A percentile compares a stretch with the other conserved stretches of the same genome.
These are phyloP conservation scores for Halophytophthora polymorphica DNA, from an alignment of 352 stramenopile genomes.

Conservation along the genomic window DNA sequence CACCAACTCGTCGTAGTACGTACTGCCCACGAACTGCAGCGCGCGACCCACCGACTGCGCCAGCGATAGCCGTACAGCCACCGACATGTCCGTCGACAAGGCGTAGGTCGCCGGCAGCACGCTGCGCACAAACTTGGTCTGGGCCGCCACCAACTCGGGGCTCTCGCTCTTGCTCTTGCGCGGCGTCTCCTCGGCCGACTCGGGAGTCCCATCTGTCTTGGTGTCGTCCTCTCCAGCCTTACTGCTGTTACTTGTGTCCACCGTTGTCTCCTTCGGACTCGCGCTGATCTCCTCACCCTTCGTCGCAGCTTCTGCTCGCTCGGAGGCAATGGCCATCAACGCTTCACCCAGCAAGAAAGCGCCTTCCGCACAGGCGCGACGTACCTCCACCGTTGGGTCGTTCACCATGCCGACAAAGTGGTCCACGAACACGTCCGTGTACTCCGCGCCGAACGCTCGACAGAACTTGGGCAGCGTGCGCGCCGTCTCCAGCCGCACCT, in stretches of 20 bases:
- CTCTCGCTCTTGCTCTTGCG: constrained; percentile 1
- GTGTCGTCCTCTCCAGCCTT: constrained; percentile 1
- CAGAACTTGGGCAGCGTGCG: constrained; percentile 75
- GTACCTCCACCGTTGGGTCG: constrained; percentile 85
- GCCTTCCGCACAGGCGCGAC: constrained; percentile 64
- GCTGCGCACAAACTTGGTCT: constrained; percentile 78
- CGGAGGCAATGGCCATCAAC: constrained; percentile 45
- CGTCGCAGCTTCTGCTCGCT: constrained; percentile 9
- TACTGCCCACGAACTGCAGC: constrained; percentile 58
- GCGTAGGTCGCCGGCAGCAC: constrained; percentile 77
- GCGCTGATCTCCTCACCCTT: no score
- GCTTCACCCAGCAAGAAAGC: constrained; percentile 63
- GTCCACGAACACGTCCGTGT: constrained; percentile 84
- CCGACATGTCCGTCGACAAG: constrained; percentile 72
- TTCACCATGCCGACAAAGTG: constrained; percentile 84
- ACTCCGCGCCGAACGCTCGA: constrained; percentile 70
- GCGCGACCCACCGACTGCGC: constrained; percentile 75
- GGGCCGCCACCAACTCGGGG: constrained; percentile 45
- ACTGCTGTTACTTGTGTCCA: neutral
- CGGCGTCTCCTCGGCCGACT: neutral
- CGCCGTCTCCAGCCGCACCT: constrained; percentile 79
- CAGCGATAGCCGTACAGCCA: constrained; percentile 69
- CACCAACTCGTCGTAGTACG: constrained; percentile 78
- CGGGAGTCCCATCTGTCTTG: neutral
- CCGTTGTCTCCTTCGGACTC: neutral